Evolutionary conservation across 352 stramenopile genomes (phyloP).

Genomic region (Phytophthora aleatoria): DNA sequence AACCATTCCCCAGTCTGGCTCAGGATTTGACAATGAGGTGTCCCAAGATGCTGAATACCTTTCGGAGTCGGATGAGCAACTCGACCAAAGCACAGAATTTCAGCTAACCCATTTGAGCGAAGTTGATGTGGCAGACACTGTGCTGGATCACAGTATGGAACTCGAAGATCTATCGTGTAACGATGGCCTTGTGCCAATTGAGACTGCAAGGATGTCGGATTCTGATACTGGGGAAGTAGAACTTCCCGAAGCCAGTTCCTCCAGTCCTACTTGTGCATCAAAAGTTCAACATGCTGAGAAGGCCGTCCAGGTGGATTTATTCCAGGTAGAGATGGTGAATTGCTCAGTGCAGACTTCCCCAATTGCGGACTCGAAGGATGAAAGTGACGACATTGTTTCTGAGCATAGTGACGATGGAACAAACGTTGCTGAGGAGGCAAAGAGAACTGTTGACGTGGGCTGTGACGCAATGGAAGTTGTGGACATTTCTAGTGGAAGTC

Average conservation of each 20-base stretch:
- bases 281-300: slow-evolving; percentile 22
- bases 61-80: neutral
- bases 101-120: neutral
- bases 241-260: neutral
- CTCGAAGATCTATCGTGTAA: slow-evolving; percentile 3
- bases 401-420: neutral
- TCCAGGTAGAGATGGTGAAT: neutral
- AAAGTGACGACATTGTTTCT: neutral
- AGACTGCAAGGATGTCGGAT: neutral
- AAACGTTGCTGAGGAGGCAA: neutral
- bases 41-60: neutral
- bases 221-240: neutral
- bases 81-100: neutral
- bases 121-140: neutral
- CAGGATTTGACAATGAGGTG: neutral
- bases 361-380: neutral
- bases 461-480: slow-evolving; percentile 19
- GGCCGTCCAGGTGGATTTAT: slow-evolving; percentile 27
- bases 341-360: neutral
- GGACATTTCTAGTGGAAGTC: neutral
- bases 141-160: neutral
- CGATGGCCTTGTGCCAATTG: neutral
- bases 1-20: neutral
- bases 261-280: neutral
- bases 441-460: slow-evolving; percentile 17